These are phyloP conservation scores for Colletotrichum tofieldiae DNA, from an alignment of 2,329 filamentous ascomycete genomes.

Conservation along the genomic window DNA sequence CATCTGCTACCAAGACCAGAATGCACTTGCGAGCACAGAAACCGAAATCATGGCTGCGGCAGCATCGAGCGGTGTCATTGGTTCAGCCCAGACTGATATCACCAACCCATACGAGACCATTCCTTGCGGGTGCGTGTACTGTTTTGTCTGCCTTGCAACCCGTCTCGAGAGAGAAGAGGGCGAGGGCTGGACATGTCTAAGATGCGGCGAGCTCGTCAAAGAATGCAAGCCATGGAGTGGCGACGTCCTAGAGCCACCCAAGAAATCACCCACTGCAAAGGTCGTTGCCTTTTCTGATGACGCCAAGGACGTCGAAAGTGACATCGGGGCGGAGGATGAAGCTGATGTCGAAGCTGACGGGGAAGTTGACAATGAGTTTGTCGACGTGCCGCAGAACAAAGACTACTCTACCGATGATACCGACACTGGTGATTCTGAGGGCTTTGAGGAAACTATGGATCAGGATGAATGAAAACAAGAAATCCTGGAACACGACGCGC, in stretches of 20 bases:
- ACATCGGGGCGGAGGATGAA: background rate
- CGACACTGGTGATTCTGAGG: constrained; percentile 38
- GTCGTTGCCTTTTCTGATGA: constrained; percentile 76
- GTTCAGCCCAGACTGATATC: constrained; percentile 91
- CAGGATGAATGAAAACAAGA: constrained; percentile 22
- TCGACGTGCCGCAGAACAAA: constrained; percentile 27
- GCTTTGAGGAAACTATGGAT: constrained; percentile 40
- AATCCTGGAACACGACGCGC: background rate
- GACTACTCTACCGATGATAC: constrained; percentile 20
- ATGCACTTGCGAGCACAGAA: constrained; percentile 79
- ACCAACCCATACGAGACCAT: constrained; percentile 96
- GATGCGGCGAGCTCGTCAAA: constrained; percentile 87
- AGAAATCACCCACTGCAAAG: constrained; percentile 63
- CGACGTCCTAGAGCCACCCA: constrained; percentile 80
- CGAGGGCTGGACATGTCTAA: constrained; percentile 91
- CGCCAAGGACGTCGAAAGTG: constrained; percentile 47
- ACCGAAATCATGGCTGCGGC: constrained; percentile 82
- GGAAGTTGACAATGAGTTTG: constrained; percentile 21
- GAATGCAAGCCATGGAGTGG: constrained; percentile 94
- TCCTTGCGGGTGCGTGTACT: constrained; percentile 93
- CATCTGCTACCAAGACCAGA: constrained; percentile 97
- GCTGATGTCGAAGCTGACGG: constrained; percentile 1
- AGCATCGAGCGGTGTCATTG: constrained; percentile 83
- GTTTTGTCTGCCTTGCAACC: constrained; percentile 94
- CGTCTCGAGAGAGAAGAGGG: constrained; percentile 93